Evolutionary conservation across 2,329 filamentous ascomycete genomes (phyloP), one percentile per base, ranked within the genome.

Genomic region (Pestalotiopsis sp.): DNA sequence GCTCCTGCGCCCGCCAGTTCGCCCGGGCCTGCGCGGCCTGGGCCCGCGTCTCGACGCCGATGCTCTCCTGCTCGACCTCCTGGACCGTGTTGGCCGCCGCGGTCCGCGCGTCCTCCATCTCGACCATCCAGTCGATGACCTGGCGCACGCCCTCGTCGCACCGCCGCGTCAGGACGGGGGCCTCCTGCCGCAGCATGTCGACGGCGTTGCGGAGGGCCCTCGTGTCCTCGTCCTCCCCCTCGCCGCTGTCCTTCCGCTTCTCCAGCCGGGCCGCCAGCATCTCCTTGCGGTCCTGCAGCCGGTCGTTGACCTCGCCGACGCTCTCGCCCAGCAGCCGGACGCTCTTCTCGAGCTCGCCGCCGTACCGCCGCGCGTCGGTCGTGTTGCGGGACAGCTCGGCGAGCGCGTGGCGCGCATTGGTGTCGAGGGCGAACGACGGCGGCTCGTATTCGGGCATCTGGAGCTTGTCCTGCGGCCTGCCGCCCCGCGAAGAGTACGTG

Each of bases 371-470:
- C 20, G 78, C 80, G 65, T 81, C 76, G 60, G 80, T 80, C 17
- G 64, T 55, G 56, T 77, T 79, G 67, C 78, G 79, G 55, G 80
- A 78, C 4, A 89, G 76, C 30, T 84, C 79, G 65, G 77, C 73
- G 3, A 88, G 78, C 2, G 78, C 77, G 22, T 77, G 78, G 65
- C 80, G 78, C 9, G 79, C 78, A 5, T 68, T 67, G 13, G 79
- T 76, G 67, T 80, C 78, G 69, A 88, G 81, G 5, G 84, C 81
- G 67, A 79, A 84, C 10, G 78, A 74, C 7, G 83, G 85, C 2
- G 83, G 78, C 67, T 88, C 79, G 76, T 88, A 88, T 1, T 79
- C 77, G 2, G 86, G 85, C n/a, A 87, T 75, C 14, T 78, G 73
- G 24, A 77, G 70, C 4, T 74, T 66, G 3, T 52, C 69, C 38